Base-by-base conservation (phyloP, 163 green algal genomes). In the Scenedesmus sp. region DNA sequence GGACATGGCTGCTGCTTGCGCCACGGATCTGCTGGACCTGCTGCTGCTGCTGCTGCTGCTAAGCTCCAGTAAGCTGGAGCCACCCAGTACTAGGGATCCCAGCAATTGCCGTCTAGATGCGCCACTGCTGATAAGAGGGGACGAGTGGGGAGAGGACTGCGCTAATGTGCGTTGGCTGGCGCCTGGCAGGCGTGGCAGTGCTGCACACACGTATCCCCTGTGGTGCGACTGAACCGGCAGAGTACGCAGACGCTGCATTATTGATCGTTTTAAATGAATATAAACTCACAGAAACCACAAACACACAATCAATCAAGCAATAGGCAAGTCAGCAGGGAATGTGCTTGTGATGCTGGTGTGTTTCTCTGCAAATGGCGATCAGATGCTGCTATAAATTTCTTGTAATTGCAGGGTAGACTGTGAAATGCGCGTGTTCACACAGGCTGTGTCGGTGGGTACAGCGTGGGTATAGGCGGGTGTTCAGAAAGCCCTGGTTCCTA, bases 1-100 rank as follows among this genome's bases (percentile, higher is more conserved):
- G 40, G 86, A 91, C 73, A 92, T 33, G 7, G 81, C 82, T 53
- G 91, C 91, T 43, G 90, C 90, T 30, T 80, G 53, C n/a, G 91
- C 91, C 5, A 93, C 37, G 16, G 87, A 91, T 44, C 87, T 87
- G 59, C 79, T 91, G 87, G 56, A 30, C 46, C 86, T 80, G 86
- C 87, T 33, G 59, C 59, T n/a, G n/a, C n/a, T n/a, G n/a, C n/a
- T n/a, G n/a, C n/a, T 88, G 40, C 90, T 85, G 76, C 51, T 83
- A 10, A 91, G 84, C 33, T 86, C 79, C 18, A 89, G 43, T 3
- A 91, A 22, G 22, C 78, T 70, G 20, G 61, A 83, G 59, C 85
- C 65, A 43, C 90, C 82, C 37, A 93, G 61, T 15, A 91, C 78
- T 42, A 89, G 65, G 35, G 73, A 46, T 20, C 79, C 90, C 6